Evolutionary conservation across 1,284 basidiomycete genomes (phyloP), one percentile per base, ranked within the genome.

Genomic region (Tylopilus sp.): DNA sequence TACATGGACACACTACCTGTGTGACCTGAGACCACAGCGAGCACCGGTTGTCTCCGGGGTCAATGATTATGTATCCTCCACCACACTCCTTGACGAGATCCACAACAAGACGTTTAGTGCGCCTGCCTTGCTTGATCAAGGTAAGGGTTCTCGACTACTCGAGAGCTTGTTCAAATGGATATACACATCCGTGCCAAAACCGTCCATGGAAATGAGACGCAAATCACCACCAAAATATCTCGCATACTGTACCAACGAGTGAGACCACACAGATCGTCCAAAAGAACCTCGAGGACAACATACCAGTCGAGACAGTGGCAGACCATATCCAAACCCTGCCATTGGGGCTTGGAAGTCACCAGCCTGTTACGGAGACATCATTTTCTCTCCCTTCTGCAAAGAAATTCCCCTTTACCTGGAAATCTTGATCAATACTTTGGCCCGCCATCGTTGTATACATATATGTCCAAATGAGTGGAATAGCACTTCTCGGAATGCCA

Each of bases 401-500:
- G 7, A 15, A 31, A 28, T 20, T 24, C 2, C 1, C 6, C 14
- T 46, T 61, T 43, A 64, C 59, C 48, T 65, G 85, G 70, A 96
- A 94, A 63, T 95, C 80, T 65, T 88, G 86, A 60, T 94, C 92
- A 35, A 98, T 81, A 22, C 83, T 86, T 72, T 94, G 89, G 4
- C 85, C 85, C 64, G 92, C 88, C 84, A 98, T 98, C 6, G 96
- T 99, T 32, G 96, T 98, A 70, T 98, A 98, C 88, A 94, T 95
- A 72, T 96, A 98, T 53, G 95, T 98, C 95, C 95, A 98, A 48
- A 98, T 96, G 45, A 96, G 79, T 4, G 93, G 92, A 28, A 98
- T 89, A 0, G 94, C 95, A 62, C 90, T 92, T 37, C 96, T 75
- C 17, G 94, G 85, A 53, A 99, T 98, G 1, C 96, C 96, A 13